Conservation (phyloP, 139 green algal genomes). For the Trebouxia sp. region DNA sequence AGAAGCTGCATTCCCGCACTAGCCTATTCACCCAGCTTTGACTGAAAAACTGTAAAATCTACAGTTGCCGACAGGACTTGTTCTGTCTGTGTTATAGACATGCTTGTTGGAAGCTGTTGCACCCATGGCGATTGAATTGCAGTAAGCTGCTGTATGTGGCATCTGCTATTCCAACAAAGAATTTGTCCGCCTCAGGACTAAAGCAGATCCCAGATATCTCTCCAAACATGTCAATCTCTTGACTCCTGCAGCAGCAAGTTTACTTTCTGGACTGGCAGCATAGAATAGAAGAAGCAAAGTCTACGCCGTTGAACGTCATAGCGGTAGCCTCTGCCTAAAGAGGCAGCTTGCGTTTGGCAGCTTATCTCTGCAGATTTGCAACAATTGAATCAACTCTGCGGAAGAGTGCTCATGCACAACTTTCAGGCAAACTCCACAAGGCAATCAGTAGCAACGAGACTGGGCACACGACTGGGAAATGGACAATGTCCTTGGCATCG, state of each 20-base stretch:
- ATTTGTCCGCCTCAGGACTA: conserved; percentile 39
- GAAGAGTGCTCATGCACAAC: neutral
- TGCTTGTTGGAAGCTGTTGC: neutral
- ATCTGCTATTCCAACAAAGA: conserved; percentile 43
- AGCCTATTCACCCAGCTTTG: neutral
- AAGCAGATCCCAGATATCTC: conserved; percentile 55
- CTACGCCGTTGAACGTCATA: too few relatives aligned
- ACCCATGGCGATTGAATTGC: conserved; percentile 29
- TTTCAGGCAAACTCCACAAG: neutral
- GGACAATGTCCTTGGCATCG: too few relatives aligned
- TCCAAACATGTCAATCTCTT: conserved; percentile 59
- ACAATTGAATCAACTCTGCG: neutral
- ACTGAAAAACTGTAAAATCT: too few relatives aligned
- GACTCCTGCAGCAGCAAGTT: conserved; percentile 18
- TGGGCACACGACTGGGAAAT: too few relatives aligned
- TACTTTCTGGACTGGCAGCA: neutral
- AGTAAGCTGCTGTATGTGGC: conserved; percentile 38
- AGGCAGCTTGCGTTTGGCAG: neutral
- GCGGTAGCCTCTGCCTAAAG: too few relatives aligned
- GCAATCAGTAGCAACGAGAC: too few relatives aligned
- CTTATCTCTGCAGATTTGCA: neutral
- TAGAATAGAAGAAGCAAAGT: neutral
- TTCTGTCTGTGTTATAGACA: neutral
- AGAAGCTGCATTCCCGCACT: too few relatives aligned
- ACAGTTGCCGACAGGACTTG: neutral